Base-by-base conservation (phyloP, 2,329 filamentous ascomycete genomes). In the Hypoxylon rubiginosum region DNA sequence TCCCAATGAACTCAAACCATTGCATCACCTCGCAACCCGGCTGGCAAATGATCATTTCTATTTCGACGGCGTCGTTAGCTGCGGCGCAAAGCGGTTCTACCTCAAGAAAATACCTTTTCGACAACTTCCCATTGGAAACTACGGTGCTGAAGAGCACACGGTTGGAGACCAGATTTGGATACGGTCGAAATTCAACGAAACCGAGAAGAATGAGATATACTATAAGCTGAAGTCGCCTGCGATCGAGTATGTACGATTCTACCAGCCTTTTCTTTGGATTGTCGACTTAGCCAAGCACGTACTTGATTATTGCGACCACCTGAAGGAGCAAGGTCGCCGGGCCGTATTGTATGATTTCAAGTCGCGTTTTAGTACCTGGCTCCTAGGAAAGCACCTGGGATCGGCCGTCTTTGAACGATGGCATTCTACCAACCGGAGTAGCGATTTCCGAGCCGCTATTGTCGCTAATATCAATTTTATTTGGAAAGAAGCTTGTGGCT, bases 201-300 rank as follows among this genome's bases (percentile, higher is more conserved):
- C 73, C 0, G 73, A 68, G 2, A 74, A 73, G 15, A 66, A 75
- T 13, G 75, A 82, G 10, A 76, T 92, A 0, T 95, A 90, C 81
- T 96, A 94, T 73, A 83, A 83, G 9, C 77, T 97, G 0, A 75
- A 75, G 2, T 75, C 57, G 0, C 90, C 92, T 0, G 82, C 88
- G 0, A 28, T 67, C 0, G 88, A 89, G 39, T 97, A 96, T 72
- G 67, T 65, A 10, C 79, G 87, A 1, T 94, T 90, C 71, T 85
- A 90, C 63, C 52, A 78, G 0, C 83, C 87, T 0, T 95, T 93
- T 66, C 64, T 89, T 0, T 96, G 92, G 92, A 77, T 94, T 0
- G 90, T 88, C 0, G 84, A 91, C 56, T 80, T 96, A 0, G 83
- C 86, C 0, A 95, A 94, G 73, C 88, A 93, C 71, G 84, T 91